Base-by-base conservation (phyloP, 805 yeast species). In the Saturnispora hagleri region DNA sequence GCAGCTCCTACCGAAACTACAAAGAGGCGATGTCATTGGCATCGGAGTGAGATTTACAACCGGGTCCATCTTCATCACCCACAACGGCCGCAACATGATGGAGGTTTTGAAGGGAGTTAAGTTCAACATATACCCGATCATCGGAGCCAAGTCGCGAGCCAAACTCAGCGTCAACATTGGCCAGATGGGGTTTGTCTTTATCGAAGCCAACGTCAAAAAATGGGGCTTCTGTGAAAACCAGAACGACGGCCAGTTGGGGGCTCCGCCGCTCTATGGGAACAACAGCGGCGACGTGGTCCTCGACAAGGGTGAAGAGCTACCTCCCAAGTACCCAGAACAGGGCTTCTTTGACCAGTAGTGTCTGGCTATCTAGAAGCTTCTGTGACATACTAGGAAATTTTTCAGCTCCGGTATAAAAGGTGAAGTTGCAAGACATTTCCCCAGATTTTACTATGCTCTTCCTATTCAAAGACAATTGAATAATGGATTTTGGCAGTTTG, bases 141-240 rank as follows among this genome's bases (percentile, higher is more conserved):
- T 79, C 8, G 84, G 84, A 5, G 71, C 81, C 47, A 71, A 69
- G 51, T 67, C 76, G 65, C 51, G 75, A 54, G 64, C 80, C 69
- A 51, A 75, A 71, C 78, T 77, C 62, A 55, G 77, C 65, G 70
- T 80, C 69, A 57, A 95, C 84, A 68, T 93, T 50, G 99, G 99
- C 8, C 93, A 87, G 60, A 71, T 81, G 51, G 97, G 97, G 2
- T 89, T 81, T 69, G 96, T 90, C 0, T 89, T 78, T 61, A 87
- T 90, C 47, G 97, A 89, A 62, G 97, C 89, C 2, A 89, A 89
- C 63, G 82, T 79, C 15, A 68, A 79, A 52, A 77, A 77, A 60
- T 72, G 77, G 50, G 83, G 82, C 5, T 79, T 79, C 55, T 75
- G 80, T 53, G 75, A 80, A 24, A 72, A 73, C 31, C 73, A 72